Evolutionary conservation across 805 yeast genomes (phyloP).

Genomic region (Kodamaea laetipori): DNA sequence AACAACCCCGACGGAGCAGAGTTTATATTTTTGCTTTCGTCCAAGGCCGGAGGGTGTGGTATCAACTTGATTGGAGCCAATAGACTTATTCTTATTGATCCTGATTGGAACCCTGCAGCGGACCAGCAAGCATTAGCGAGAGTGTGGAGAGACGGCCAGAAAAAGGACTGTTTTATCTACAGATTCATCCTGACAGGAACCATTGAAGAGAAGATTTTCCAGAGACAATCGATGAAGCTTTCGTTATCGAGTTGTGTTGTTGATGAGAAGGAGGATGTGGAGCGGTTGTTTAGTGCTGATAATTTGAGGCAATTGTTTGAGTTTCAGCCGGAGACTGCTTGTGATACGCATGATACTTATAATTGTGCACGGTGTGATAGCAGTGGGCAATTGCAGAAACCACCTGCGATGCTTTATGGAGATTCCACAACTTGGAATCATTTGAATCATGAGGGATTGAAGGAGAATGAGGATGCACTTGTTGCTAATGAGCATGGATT

Average conservation of each 20-base stretch:
- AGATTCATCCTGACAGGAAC: constrained; percentile 93
- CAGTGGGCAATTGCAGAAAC: constrained; percentile 56
- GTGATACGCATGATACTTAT: constrained; percentile 93
- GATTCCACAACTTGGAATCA: constrained; percentile 99
- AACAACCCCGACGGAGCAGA: constrained; percentile 89
- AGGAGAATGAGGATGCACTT: constrained; percentile 71
- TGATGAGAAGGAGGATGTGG: constrained; percentile 94
- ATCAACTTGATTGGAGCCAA: constrained; percentile 96
- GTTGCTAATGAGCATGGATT: constrained; percentile 70
- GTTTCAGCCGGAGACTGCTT: constrained; percentile 63
- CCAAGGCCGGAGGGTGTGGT: constrained; percentile 99
- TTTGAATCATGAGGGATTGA: constrained; percentile 62
- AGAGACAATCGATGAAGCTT: constrained; percentile 92
- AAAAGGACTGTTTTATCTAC: constrained; percentile 93
- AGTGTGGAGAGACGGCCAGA: constrained; percentile 99
- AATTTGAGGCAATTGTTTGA: constrained; percentile 74
- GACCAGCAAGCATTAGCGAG: constrained; percentile 98
- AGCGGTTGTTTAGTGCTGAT: constrained; percentile 84
- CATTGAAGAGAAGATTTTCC: constrained; percentile 94
- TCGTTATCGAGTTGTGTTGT: constrained; percentile 94
- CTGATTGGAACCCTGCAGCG: constrained; percentile 98
- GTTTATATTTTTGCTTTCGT: constrained; percentile 83
- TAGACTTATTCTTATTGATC: constrained; percentile 80
- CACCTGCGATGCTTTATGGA: constrained; percentile 92
- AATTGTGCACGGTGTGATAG: constrained; percentile 77